phyloP scores from a whole-genome alignment of 306 rosid genomes.

The Canavalia ensiformis region DNA sequence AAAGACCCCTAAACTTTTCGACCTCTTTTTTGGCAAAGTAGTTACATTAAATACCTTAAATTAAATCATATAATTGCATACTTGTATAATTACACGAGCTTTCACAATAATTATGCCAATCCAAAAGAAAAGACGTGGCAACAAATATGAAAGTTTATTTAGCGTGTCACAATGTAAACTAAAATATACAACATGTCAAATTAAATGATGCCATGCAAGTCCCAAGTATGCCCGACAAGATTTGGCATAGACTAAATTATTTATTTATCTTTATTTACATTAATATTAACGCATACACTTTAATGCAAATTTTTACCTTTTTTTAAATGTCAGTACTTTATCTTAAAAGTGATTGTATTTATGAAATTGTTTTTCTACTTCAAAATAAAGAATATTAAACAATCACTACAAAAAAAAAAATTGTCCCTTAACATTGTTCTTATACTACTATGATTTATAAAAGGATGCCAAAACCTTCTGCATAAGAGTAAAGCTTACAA shows the following conservation, averaged over 20 bases:
- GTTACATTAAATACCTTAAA: neutral
- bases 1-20: neutral
- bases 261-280: no score
- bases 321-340: no score
- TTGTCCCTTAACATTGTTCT: no score
- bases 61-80: slow-evolving; percentile 1
- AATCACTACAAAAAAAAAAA: no score
- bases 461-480: no score
- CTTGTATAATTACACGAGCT: neutral
- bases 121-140: neutral
- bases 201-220: neutral
- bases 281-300: no score
- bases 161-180: neutral
- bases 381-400: no score
- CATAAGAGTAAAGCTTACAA: no score
- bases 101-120: neutral
- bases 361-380: no score
- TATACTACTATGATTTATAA: no score
- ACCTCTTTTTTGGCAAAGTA: neutral
- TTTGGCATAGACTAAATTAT: neutral
- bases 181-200: neutral
- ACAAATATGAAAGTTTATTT: neutral
- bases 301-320: no score
- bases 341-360: no score
- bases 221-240: neutral